Percentiles rank a stretch among this genome's conserved stretches.
phyloP scores from a whole-genome alignment of 2,329 filamentous ascomycete species.

The Colletotrichum brevisporum region DNA sequence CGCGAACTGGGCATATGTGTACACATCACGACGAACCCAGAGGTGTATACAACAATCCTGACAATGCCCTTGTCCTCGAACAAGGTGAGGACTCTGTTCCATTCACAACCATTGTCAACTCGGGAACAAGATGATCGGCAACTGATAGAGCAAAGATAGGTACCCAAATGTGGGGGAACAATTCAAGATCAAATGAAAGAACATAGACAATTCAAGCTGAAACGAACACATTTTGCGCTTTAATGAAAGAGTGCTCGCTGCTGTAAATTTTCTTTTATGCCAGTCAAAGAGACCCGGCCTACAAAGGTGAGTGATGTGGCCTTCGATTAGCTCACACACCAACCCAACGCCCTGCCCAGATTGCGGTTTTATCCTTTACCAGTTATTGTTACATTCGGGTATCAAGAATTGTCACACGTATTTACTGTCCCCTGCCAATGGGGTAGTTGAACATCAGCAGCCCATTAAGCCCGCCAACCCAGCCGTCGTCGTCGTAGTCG shows the following conservation, averaged over 20 bases:
- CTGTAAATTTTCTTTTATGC: background rate
- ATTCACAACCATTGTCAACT: background rate
- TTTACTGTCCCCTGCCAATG: conserved; percentile 71
- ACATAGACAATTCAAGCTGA: too few relatives aligned
- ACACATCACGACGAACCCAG: background rate
- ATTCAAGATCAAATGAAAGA: too few relatives aligned
- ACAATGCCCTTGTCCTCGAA: background rate
- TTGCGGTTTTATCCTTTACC: too few relatives aligned
- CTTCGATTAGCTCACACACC: too few relatives aligned
- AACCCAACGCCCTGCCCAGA: too few relatives aligned
- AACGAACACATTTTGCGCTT: too few relatives aligned
- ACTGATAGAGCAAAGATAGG: background rate
- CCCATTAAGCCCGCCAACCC: conserved; percentile 95
- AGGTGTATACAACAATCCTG: background rate
- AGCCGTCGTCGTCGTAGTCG: conserved; percentile 84
- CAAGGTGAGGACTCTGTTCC: background rate
- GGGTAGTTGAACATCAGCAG: conserved; percentile 98
- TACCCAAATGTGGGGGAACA: too few relatives aligned
- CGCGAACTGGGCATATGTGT: background rate
- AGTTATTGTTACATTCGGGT: conserved; percentile 36
- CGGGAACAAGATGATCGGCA: background rate
- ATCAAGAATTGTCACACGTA: conserved; percentile 10
- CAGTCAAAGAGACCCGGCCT: background rate
- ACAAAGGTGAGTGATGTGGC: background rate
- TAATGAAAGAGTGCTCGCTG: too few relatives aligned